Percentiles rank a stretch among this genome's conserved stretches.
phyloP scores from a whole-genome alignment of 805 yeast species.

The Candida boleticola region DNA sequence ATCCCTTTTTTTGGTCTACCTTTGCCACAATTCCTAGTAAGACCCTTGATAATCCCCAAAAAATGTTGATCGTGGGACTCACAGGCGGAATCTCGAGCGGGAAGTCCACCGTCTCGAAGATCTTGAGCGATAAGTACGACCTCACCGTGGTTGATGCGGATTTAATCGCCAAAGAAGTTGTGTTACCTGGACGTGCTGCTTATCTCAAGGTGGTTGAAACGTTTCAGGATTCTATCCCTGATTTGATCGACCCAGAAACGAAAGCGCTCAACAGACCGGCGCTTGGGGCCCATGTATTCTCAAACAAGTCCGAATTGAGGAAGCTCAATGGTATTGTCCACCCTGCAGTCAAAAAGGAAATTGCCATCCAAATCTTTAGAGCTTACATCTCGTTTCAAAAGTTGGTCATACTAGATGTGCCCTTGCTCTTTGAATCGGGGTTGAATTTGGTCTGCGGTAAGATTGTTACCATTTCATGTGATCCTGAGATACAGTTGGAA shows the following conservation, averaged over 20 bases:
- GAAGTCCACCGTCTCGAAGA: slow-evolving; percentile 80
- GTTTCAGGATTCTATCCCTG: slow-evolving; percentile 56
- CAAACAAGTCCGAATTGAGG: slow-evolving; percentile 54
- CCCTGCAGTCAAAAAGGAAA: slow-evolving; percentile 76
- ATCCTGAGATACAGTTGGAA: slow-evolving; percentile 53
- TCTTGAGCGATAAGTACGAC: slow-evolving; percentile 49
- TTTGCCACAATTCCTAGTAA: no score
- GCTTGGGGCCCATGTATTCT: slow-evolving; percentile 78
- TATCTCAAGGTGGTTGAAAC: slow-evolving; percentile 61
- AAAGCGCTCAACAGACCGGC: slow-evolving; percentile 62
- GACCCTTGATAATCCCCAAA: no score
- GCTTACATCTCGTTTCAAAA: slow-evolving; percentile 58
- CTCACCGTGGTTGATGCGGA: slow-evolving; percentile 86
- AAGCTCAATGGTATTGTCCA: slow-evolving; percentile 77
- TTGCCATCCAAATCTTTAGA: slow-evolving; percentile 51
- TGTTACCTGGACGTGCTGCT: slow-evolving; percentile 74
- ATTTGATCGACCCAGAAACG: slow-evolving; percentile 42
- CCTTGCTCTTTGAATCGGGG: slow-evolving; percentile 79
- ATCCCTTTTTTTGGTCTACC: no score
- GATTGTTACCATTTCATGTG: slow-evolving; percentile 66
- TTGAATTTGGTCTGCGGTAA: slow-evolving; percentile 70
- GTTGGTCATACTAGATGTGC: slow-evolving; percentile 82
- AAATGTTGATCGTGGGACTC: slow-evolving; percentile 87
- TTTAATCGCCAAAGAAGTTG: slow-evolving; percentile 79
- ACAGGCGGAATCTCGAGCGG: slow-evolving; percentile 99